Base-by-base conservation (phyloP, 305 asterid genomes). In the Petunia hybrid region DNA sequence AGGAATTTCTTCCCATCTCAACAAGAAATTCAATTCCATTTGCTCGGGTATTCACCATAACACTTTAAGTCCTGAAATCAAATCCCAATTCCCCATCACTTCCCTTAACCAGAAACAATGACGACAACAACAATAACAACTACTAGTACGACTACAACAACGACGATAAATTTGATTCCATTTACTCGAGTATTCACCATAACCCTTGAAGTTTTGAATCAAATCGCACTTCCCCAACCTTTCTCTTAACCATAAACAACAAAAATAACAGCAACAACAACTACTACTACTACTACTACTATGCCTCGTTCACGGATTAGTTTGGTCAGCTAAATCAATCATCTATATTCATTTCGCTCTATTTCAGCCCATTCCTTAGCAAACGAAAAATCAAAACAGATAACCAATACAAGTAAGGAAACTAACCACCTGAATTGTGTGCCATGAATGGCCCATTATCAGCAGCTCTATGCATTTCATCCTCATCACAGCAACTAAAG, bases 401-500 rank as follows among this genome's bases (percentile, higher is more conserved):
- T 13, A 13, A 62, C 1, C 31, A 1, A 8, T 73, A 36, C 6
- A 51, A 36, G 63, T 45, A 55, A 48, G 81, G 56, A 80, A 43
- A 82, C 81, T 87, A 92, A 93, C 95, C 97, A 64, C 90, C 83
- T 56, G 94, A 59, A 73, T 85, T 68, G 86, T 92, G 91, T 67
- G 89, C 84, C 68, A 88, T 79, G 80, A 85, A 80, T 86, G 89
- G 81, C 89, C 93, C 95, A 76, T 88, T 92, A 80, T 93, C 91
- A 81, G 91, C 41, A 60, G 88, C 85, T 85, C 85, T 91, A 62
- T 83, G 81, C 86, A 85, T 76, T 67, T 93, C 97, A 83, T 87
- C 92, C 53, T 91, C 93, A 76, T 79, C 90, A 76, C 94, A 93
- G 84, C 98, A 93, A 86, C 91, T 31, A 86, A 92, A 92, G 84